Evolutionary conservation across 306 rosid genomes (phyloP), one percentile per base, ranked within the genome.

Genomic region (Cucurbita argyrosperma): DNA sequence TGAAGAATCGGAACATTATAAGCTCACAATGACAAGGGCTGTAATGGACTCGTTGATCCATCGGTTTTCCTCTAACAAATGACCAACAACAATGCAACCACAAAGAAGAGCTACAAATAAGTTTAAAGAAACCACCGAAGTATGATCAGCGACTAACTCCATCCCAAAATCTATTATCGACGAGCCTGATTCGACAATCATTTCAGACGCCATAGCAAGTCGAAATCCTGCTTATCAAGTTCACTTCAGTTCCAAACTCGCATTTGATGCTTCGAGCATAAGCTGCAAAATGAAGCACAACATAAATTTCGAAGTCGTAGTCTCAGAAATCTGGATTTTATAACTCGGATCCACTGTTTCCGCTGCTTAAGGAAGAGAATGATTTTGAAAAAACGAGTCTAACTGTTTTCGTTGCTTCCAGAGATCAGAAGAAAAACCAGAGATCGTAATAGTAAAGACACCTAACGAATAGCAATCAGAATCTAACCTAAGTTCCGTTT

Each of bases 1-100:
- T 21, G 10, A 51, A 23, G 46, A 45, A 16, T 26, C 2, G 13
- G n/a, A 63, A 71, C 47, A n/a, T 10, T 3, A 50, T 26, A n/a
- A 38, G 80, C 96, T 89, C 60, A 91, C 99, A 80, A 95, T 95
- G 16, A 83, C 84, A 50, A 95, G 96, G 19, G 99, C 97, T 19
- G 89, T 91, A 76, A 89, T 91, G 81, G 99, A 95, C 83, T 89
- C 99, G 53, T 91, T 95, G 74, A 91, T 88, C 99, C 97, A 95
- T 39, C 92, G 86, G 23, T 83, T 87, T 72, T 91, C 92, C 79
- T 91, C 97, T 39, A 95, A 78, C 87, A 95, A 84, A 66, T 95
- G 96, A 39, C 97, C 96, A 9, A 95, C 72, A 26, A 95, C 75
- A 77, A 95, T 91, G 80, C 99, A 95, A 73, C 92, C 87, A 75